A percentile compares a stretch with the other conserved stretches of the same genome.
Conservation (phyloP, 1,284 basidiomycete species). For the Sanghuangporus baumii region DNA sequence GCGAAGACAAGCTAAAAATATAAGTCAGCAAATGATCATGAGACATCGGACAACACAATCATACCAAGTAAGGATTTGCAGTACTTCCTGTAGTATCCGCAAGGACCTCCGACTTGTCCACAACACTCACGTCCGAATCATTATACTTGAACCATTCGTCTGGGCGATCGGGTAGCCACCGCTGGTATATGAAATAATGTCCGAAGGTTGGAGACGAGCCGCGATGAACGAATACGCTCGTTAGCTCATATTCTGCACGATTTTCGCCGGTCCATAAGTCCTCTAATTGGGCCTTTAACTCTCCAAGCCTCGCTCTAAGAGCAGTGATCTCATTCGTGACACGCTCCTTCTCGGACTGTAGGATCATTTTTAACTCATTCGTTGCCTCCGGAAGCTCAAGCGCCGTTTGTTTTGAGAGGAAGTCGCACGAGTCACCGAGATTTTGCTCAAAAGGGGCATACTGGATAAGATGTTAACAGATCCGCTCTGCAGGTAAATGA, state of each 20-base stretch:
- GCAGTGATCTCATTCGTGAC: slow-evolving; percentile 58
- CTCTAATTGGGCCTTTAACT: slow-evolving; percentile 70
- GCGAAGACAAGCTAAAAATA: slow-evolving; percentile 68
- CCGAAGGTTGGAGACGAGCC: slow-evolving; percentile 80
- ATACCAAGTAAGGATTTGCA: slow-evolving; percentile 77
- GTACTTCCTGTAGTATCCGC: slow-evolving; percentile 76
- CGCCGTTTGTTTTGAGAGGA: slow-evolving; percentile 44
- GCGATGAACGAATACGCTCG: slow-evolving; percentile 94
- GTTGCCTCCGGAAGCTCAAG: slow-evolving; percentile 44
- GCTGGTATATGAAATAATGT: slow-evolving; percentile 87
- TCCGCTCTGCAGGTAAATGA: not conserved
- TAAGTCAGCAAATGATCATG: not conserved
- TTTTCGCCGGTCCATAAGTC: slow-evolving; percentile 69
- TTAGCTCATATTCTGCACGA: slow-evolving; percentile 81
- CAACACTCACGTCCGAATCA: slow-evolving; percentile 75
- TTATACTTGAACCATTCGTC: slow-evolving; percentile 96
- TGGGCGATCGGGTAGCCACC: slow-evolving; percentile 67
- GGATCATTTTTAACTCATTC: slow-evolving; percentile 41
- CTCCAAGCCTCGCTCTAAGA: slow-evolving; percentile 48
- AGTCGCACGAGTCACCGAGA: slow-evolving; percentile 48
- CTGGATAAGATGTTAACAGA: slow-evolving; percentile 29
- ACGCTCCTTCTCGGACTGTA: slow-evolving; percentile 47
- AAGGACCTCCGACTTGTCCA: slow-evolving; percentile 71
- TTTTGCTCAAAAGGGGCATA: slow-evolving; percentile 50
- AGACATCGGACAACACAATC: slow-evolving; percentile 24